phyloP scores from a whole-genome alignment of 2,329 filamentous ascomycete species.

The Nothopassalora personata region DNA sequence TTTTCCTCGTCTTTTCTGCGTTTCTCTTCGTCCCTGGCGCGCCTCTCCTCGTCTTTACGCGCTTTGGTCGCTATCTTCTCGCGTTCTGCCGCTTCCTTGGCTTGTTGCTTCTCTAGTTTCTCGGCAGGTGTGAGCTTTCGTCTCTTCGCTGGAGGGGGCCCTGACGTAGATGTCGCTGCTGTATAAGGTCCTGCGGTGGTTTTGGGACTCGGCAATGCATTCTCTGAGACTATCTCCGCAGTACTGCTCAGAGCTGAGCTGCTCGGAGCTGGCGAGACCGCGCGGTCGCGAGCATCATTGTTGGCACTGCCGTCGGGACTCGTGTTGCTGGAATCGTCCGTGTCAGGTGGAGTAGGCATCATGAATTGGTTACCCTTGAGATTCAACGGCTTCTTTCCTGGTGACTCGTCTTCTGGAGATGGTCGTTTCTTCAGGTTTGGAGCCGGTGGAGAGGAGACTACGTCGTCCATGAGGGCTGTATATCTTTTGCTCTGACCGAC shows the following conservation, averaged over 20 bases:
- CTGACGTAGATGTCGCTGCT: constrained; percentile 8
- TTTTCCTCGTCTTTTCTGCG: constrained; percentile 38
- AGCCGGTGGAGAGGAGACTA: constrained; percentile 26
- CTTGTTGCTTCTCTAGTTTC: constrained; percentile 32
- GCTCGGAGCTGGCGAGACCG: constrained; percentile 30
- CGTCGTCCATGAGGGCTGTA: constrained; percentile 27
- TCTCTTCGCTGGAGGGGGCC: constrained; percentile 36
- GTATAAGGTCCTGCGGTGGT: constrained; percentile 4
- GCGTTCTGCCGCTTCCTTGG: constrained; percentile 21
- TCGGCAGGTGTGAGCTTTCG: constrained; percentile 41
- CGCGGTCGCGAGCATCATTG: constrained; percentile 15
- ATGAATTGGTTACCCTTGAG: constrained; percentile 32
- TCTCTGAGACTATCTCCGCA: constrained; percentile 19
- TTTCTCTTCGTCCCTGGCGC: constrained; percentile 38
- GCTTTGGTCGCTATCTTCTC: constrained; percentile 36
- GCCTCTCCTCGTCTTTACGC: constrained; percentile 38
- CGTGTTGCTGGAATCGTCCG: constrained; percentile 29
- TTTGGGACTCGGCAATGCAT: constrained; percentile 7
- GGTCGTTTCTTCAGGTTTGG: constrained; percentile 25
- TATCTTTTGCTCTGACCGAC: background rate
- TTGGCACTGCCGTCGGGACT: constrained; percentile 21
- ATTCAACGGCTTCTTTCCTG: constrained; percentile 28
- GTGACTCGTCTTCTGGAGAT: constrained; percentile 22
- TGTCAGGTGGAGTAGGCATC: constrained; percentile 32
- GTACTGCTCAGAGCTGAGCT: constrained; percentile 32